Evolutionary conservation across 2,329 filamentous ascomycete genomes (phyloP), one percentile per base, ranked within the genome.

Genomic region (Botrytis fabae): DNA sequence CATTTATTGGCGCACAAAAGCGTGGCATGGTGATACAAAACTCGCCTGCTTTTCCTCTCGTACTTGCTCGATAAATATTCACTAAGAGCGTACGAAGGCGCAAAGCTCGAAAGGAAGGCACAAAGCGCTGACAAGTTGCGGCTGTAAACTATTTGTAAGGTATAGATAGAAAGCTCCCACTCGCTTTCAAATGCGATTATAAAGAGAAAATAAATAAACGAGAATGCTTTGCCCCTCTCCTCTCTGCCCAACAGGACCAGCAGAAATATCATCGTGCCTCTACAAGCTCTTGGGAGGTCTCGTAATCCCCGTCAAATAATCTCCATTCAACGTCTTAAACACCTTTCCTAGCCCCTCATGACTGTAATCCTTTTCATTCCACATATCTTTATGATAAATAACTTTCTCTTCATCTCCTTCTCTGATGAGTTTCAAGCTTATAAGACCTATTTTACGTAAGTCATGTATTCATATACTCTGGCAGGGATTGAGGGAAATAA

Each of bases 351-450:
- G 72, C 9, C 84, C 84, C 66, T 83, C 81, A 78, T 85, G 84
- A 46, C 79, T 82, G 76, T 85, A 85, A 72, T 85, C 84, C 75
- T 85, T 85, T 75, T 84, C 80, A 71, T 85, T 85, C 84, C 84
- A 86, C 83, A 84, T 83, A 74, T 86, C 84, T 77, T 85, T 86
- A 75, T 86, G 83, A 77, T 85, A 85, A 57, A 82, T 81, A 32
- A 85, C 83, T 73, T 83, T 85, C 69, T 78, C 76, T 44, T 71
- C 51, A 2, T 72, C 73, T 1, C 80, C 80, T 71, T 80, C 70
- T 46, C 82, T 81, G 72, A 83, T 81, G 68, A 85, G 76, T 6
- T 78, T 79, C 73, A 85, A 75, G 8, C 80, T 83, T 0, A 85
- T 79, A 6, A 86, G 76, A 48, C 80, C 69, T 70, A 22, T 38